Percentiles rank a stretch among this genome's conserved stretches.
Conservation (phyloP, 208 protist species). For the Trypanosoma boissoni region DNA sequence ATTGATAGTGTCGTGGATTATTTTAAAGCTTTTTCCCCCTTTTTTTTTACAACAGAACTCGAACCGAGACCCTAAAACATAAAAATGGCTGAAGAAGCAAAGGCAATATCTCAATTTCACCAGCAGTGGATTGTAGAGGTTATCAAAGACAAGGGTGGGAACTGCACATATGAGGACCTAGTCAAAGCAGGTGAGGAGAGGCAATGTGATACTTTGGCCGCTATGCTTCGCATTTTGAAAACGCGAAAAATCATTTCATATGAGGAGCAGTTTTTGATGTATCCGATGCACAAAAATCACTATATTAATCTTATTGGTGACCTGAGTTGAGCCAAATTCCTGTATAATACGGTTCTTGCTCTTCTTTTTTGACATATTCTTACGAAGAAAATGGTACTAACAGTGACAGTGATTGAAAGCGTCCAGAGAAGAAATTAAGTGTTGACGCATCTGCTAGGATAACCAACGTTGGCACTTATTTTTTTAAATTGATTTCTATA, state of each 20-base stretch:
- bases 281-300: conserved; percentile 16
- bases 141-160: not conserved
- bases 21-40: too few species aligned
- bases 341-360: too few species aligned
- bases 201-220: conserved; percentile 12
- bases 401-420: too few species aligned
- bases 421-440: too few species aligned
- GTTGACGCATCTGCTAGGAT: too few species aligned
- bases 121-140: conserved; percentile 15
- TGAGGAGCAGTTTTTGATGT: conserved; percentile 11
- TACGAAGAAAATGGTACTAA: too few species aligned
- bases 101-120: conserved; percentile 6
- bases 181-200: conserved; percentile 14
- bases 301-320: conserved; percentile 8
- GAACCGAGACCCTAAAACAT: not conserved
- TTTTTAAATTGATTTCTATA: conserved; percentile 27
- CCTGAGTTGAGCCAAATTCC: too few species aligned
- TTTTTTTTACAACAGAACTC: not conserved
- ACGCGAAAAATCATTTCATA: conserved; percentile 9
- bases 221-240: conserved; percentile 13
- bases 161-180: conserved; percentile 7
- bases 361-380: too few species aligned
- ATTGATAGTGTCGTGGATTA: not conserved
- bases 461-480: conserved; percentile 1
- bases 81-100: conserved; percentile 12